Evolutionary conservation across 257 asterid genomes (phyloP).

Genomic region (Solanum pennellii): DNA sequence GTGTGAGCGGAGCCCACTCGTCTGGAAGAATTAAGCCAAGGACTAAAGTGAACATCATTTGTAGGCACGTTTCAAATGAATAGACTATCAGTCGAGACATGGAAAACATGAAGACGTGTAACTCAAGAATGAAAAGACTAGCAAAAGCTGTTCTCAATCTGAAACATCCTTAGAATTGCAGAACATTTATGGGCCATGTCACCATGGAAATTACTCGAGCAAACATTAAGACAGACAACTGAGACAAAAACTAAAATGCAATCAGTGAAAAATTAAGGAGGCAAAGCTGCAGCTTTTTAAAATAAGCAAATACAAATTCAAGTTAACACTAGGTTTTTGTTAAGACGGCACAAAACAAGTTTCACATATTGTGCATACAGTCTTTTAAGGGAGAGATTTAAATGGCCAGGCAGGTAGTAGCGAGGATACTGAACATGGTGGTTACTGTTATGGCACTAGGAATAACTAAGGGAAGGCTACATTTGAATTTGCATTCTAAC

Average conservation of each 20-base stretch:
- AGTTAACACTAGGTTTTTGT: background rate
- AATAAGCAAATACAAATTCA: background rate
- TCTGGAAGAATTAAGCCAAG: conserved; percentile 34
- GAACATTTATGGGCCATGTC: background rate
- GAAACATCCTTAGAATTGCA: background rate
- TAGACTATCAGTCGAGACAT: background rate
- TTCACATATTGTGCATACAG: background rate
- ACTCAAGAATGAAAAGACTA: background rate
- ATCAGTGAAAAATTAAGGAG: background rate
- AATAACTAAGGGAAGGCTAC: background rate
- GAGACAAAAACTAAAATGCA: background rate
- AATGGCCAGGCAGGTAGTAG: background rate
- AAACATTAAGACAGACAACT: background rate
- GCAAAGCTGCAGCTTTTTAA: no score
- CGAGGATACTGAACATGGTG: background rate
- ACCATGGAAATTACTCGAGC: background rate
- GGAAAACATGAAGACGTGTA: background rate
- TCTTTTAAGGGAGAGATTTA: background rate
- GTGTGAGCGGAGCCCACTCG: conserved; percentile 88
- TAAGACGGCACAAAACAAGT: background rate
- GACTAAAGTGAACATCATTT: background rate
- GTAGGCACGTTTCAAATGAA: background rate
- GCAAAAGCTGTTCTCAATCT: background rate
- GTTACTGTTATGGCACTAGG: background rate
- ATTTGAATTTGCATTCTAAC: background rate